Conservation (phyloP, 169 alveolate genomes). For the Eimeria praecox region DNA sequence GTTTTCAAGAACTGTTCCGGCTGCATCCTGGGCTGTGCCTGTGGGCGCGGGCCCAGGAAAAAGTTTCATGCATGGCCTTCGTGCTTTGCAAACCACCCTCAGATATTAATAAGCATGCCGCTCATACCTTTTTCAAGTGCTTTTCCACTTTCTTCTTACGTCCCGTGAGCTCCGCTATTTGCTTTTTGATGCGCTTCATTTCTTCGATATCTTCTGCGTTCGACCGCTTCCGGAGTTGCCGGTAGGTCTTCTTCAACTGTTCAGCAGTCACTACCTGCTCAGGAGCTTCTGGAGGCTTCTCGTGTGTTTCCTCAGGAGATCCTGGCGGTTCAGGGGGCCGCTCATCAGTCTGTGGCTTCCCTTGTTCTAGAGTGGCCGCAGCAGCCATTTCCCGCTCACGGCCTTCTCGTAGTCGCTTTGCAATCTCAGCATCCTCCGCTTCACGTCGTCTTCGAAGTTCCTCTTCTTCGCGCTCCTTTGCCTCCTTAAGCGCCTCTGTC, state of each 20-base stretch:
- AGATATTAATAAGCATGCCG: neutral
- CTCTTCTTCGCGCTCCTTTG: slow-evolving; percentile 61
- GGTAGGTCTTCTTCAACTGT: slow-evolving; percentile 33
- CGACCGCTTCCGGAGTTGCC: slow-evolving; percentile 18
- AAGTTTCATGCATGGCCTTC: neutral
- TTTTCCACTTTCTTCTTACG: slow-evolving; percentile 22
- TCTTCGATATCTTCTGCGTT: slow-evolving; percentile 39
- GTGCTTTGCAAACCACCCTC: neutral
- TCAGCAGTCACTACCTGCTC: neutral
- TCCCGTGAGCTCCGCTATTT: slow-evolving; percentile 61
- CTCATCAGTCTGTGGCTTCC: neutral
- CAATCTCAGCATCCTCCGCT: slow-evolving; percentile 46
- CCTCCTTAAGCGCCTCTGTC: slow-evolving; percentile 41
- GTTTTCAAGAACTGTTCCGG: neutral
- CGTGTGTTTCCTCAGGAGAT: neutral
- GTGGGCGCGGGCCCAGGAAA: too few relatives aligned
- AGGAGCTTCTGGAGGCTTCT: neutral
- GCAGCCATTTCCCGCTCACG: slow-evolving; percentile 15
- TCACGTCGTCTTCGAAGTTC: slow-evolving; percentile 47
- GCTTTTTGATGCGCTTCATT: slow-evolving; percentile 54
- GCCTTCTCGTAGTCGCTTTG: slow-evolving; percentile 28
- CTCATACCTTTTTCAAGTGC: neutral
- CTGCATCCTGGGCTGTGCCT: neutral
- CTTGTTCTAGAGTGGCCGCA: neutral
- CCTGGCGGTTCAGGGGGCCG: neutral